Evolutionary conservation across 1,139 yeast genomes (phyloP), one percentile per base, ranked within the genome.

Genomic region (Meyerozyma carpophila): DNA sequence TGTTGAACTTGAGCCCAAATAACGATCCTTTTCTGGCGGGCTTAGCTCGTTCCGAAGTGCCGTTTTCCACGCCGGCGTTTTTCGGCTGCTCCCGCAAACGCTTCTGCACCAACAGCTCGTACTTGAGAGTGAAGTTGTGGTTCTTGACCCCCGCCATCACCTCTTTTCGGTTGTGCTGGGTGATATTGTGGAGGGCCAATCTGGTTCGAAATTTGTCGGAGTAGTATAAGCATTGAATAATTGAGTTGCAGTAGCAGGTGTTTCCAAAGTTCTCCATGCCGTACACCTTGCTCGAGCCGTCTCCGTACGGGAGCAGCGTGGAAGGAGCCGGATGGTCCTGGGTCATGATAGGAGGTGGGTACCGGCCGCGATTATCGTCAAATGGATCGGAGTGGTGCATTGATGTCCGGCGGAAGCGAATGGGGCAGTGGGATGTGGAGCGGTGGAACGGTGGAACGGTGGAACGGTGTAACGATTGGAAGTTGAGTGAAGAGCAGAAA

Each of bases 261-360:
- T 87, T 84, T 28, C 98, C 97, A 61, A 90, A 91, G 63, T 93
- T 93, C 62, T 93, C 98, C 80, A 91, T 82, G 5, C 98, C 98
- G 64, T 84, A 93, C 36, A 90, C 77, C 63, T 90, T 84, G 47
- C 75, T 69, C 11, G 81, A 67, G 1, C 90, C 91, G 59, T 81
- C 83, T 5, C 89, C 90, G 56, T 63, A 79, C 4, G 73, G 76
- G 18, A 51, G 46, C 44, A 14, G 10, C 14, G 9, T 3, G 14
- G 16, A 13, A 10, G 29, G 29, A 2, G 11, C 29, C 13, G 29
- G 29, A 27, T 3, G 11, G 13, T 27, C 29, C 13, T 27, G 11
- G 29, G 29, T 27, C 29, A 27, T 27, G 13, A 27, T 27, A 27
- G 29, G 11, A 11, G 29, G 29, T 27, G 29, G 13, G 5, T 27